Evolutionary conservation across 176 grass and related monocot genomes (phyloP).

Genomic region (Phoenix roebelenii): DNA sequence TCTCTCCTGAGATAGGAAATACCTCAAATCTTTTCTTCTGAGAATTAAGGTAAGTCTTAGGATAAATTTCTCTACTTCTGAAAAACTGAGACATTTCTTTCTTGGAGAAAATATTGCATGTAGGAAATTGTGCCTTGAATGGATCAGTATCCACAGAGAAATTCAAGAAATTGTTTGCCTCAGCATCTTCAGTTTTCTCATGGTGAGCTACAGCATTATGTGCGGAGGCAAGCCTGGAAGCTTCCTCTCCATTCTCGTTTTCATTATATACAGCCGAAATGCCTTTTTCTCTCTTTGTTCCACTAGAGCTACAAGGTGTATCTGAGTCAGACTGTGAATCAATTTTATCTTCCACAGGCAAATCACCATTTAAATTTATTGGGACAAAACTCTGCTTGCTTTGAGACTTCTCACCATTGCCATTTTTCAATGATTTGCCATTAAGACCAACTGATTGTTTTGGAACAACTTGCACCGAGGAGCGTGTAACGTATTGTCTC

Average conservation of each 20-base stretch:
- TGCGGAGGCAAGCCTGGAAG: constrained; percentile 10
- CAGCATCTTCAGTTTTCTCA: constrained; percentile 17
- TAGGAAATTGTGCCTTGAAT: constrained; percentile 79
- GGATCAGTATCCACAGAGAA: constrained; percentile 46
- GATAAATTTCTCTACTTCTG: constrained; percentile 62
- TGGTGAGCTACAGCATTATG: constrained; percentile 17
- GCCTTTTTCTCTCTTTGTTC: constrained; percentile 13
- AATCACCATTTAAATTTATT: constrained; percentile 9
- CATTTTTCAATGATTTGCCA: constrained; percentile 39
- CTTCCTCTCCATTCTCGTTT: constrained; percentile 33
- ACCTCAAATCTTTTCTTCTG: constrained; percentile 28
- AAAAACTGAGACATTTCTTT: constrained; percentile 79
- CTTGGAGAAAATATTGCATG: constrained; percentile 72
- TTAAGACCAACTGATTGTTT: constrained; percentile 28
- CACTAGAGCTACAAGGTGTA: constrained; percentile 6
- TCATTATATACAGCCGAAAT: constrained; percentile 30
- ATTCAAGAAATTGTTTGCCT: constrained; percentile 30
- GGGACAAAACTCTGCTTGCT: constrained; percentile 5
- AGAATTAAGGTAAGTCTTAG: constrained; percentile 58
- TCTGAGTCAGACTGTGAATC: constrained; percentile 19
- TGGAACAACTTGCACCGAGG: constrained; percentile 34
- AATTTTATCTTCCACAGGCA: constrained; percentile 28
- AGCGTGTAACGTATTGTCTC: constrained; percentile 68
- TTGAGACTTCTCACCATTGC: constrained; percentile 18
- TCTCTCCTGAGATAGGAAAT: constrained; percentile 29